Evolutionary conservation across 352 stramenopile genomes (phyloP), one percentile per base, ranked within the genome.

Genomic region (Phytophthora megakarya): DNA sequence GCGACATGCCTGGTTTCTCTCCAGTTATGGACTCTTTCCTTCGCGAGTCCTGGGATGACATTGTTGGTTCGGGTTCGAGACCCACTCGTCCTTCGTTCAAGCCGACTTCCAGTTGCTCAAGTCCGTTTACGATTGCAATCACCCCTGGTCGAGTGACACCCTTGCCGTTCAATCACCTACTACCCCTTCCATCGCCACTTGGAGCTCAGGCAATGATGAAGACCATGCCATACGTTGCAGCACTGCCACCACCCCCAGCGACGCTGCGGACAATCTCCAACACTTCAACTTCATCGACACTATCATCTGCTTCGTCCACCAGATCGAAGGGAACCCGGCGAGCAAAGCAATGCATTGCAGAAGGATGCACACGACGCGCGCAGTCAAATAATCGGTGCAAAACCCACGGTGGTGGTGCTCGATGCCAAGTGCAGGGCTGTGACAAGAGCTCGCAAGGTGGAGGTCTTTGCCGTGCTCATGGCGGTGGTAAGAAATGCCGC

Each of bases 371-470:
- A 0, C 81, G 80, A 1, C 72, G 83, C 9, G 86, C 80, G 7
- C 86, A 94, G 58, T 91, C 83, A 12, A 92, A 92, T 64, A 90
- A 91, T 58, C 78, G 80, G 4, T 94, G 86, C 69, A 94, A 94
- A 68, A 90, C 78, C 11, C 86, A 94, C 51, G 81, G 86, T 39
- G 86, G 86, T 15, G 86, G 86, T 26, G 86, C 84, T 9, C 78
- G 86, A 35, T 94, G 86, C 70, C 81, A 89, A 56, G 73, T 88
- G 23, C 43, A 68, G 12, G 80, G 76, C 9, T 94, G 86, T 28
- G 73, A 84, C 55, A 94, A 92, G 61, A 92, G 81, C 40, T 94
- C 86, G 0, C 86, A 94, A 57, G 82, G 84, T 19, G 86, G 84
- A 12, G 86, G 86, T 1, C 71, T 90, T 40, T 75, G 67, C 21